Conservation (phyloP, 768 basidiomycete species). For the Kwoniella shandongensis region DNA sequence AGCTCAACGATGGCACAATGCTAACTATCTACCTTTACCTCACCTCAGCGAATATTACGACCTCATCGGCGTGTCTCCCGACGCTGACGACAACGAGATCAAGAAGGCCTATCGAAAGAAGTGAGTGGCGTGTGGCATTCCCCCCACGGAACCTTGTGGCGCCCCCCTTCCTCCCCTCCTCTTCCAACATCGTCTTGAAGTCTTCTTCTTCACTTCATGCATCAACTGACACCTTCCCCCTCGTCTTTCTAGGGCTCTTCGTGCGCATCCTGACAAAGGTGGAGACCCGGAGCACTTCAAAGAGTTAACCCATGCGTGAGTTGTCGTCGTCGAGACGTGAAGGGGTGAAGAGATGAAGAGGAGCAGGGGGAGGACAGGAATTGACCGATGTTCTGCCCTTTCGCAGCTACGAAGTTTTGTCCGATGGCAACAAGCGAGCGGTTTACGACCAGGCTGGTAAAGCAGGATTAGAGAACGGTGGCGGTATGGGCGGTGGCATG, state of each 20-base stretch:
- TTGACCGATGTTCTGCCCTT: not conserved
- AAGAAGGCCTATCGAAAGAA: conserved; percentile 86
- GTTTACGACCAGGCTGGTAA: conserved; percentile 87
- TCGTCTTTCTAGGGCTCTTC: conserved; percentile 17
- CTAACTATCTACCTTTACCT: not conserved
- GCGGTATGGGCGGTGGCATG: conserved; percentile 60
- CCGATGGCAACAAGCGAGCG: conserved; percentile 62
- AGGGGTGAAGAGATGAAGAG: not conserved
- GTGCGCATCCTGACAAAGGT: conserved; percentile 56
- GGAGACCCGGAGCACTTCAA: conserved; percentile 97
- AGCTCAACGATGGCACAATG: not conserved
- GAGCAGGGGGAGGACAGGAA: not conserved
- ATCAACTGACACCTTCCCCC: conserved; percentile 6
- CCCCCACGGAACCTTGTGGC: not conserved
- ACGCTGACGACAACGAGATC: conserved; percentile 78
- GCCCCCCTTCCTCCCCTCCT: not conserved
- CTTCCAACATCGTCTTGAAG: not conserved
- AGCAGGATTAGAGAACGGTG: conserved; percentile 62
- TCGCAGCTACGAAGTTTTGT: conserved; percentile 82
- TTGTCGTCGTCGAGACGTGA: conserved; percentile 16
- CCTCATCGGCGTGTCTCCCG: conserved; percentile 77
- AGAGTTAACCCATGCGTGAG: conserved; percentile 63
- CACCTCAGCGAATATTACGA: conserved; percentile 58
- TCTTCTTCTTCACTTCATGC: not conserved
- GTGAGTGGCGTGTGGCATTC: conserved; percentile 81